Evolutionary conservation across 768 basidiomycete genomes (phyloP), one percentile per base, ranked within the genome.

Genomic region (Leccinum fibrillosum): DNA sequence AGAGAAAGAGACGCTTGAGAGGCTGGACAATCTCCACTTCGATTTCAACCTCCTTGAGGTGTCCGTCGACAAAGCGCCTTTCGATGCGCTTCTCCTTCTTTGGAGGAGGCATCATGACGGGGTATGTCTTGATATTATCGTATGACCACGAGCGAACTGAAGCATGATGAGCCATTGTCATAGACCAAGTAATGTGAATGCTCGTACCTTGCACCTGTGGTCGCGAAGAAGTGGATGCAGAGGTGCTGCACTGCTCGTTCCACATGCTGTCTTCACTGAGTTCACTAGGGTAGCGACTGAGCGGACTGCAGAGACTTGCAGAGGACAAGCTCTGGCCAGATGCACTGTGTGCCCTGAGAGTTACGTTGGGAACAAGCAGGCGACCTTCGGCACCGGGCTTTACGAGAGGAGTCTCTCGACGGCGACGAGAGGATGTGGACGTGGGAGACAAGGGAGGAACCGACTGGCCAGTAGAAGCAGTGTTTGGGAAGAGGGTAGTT

Each of bases 81-180:
- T 82, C 82, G 25, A 76, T 69, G 52, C 76, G 76, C 61, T 74
- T 75, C 74, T 84, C 82, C 69, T 76, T 85, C 74, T 79, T 79
- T 47, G 77, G 73, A n/a, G 80, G 82, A 37, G 80, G 73, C 59
- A 69, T 69, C 71, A 72, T 76, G 58, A 83, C 74, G 15, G 85
- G 83, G 63, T 90, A 90, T 3, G 85, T 88, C 67, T 79, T 81
- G 60, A 88, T 70, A 62, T 86, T 86, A 64, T 89, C 87, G 65
- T 89, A 90, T 2, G 88, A 89, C 88, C 86, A 89, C 2, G 89
- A 84, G 28, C 86, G 86, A 12, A 75, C 88, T 89, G 57, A 44
- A 49, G 30, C n/a, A 19, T 7, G 0, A 42, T 68, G 34, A 61
- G 67, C 9, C 28, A 55, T 10, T n/a, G 8, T 42, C 39, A 25